These are phyloP conservation scores for Paralagenidium karlingii DNA, from an alignment of 352 stramenopile genomes.

Conservation along the genomic window DNA sequence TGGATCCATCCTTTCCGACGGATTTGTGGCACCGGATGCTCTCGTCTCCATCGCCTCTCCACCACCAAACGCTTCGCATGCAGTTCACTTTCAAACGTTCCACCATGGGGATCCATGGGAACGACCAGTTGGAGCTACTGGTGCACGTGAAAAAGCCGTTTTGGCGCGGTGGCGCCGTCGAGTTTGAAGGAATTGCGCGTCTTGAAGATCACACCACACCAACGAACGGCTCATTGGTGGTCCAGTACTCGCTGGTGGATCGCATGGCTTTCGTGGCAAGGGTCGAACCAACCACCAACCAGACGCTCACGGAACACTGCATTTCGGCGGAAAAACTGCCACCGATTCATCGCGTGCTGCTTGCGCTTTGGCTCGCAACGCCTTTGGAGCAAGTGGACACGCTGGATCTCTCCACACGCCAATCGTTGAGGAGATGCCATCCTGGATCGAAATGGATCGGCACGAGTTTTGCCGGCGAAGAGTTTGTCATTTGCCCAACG, in stretches of 20 bases:
- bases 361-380: constrained; percentile 15
- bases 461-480: constrained; percentile 20
- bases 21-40: too few relatives aligned
- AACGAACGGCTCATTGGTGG: too few relatives aligned
- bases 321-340: constrained; percentile 12
- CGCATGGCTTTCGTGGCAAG: constrained; percentile 14
- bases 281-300: constrained; percentile 8
- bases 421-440: too few relatives aligned
- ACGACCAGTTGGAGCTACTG: constrained; percentile 25
- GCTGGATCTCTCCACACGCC: too few relatives aligned
- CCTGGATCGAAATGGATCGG: constrained; percentile 26
- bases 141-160: constrained; percentile 16
- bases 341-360: constrained; percentile 14
- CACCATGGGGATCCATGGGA: constrained; percentile 35
- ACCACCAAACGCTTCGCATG: constrained; percentile 19
- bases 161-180: constrained; percentile 9
- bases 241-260: constrained; percentile 25
- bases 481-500: constrained; percentile 29
- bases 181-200: constrained; percentile 23
- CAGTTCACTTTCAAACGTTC: constrained; percentile 31
- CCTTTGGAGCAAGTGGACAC: constrained; percentile 18
- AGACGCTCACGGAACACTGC: constrained; percentile 13
- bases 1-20: too few relatives aligned
- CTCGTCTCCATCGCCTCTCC: too few relatives aligned
- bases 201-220: constrained; percentile 17